Base-by-base conservation (phyloP, 371 early-diverging fungal genomes). In the Rhizopus microsporus region DNA sequence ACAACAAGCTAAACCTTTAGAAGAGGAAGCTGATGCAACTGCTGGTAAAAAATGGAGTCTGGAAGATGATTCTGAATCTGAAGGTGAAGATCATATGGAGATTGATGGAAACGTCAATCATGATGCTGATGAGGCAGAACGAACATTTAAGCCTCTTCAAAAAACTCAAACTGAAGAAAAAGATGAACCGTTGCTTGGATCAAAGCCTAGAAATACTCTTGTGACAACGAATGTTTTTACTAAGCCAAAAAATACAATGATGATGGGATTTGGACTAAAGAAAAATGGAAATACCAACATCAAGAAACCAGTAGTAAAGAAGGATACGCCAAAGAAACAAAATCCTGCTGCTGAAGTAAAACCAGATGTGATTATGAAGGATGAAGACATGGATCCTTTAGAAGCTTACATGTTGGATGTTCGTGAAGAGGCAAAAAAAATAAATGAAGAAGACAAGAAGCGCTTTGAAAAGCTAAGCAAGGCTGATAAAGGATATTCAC, bases 381-480 rank as follows among this genome's bases (percentile, higher is more conserved):
- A 59, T 13, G 74, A 68, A 4, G 78, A 71, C 3, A 76, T 81
- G 7, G 95, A 94, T 61, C 84, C 91, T 1, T 63, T 94, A 38
- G 95, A 94, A 52, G 90, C 88, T 13, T 94, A 85, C 63, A 94
- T 94, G 95, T 74, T 75, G 44, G 90, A 91, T 72, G 93, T 94
- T 3, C 81, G 80, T 31, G 77, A 83, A 7, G 90, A 93, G 54
- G 90, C 91, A 5, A 74, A 81, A 34, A 81, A 88, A 56, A 71
- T 93, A 37, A 82, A 83, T 30, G 80, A 90, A 65, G 81, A 87
- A 61, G 90, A 89, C 54, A 74, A 61, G 65, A 74, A 68, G 17
- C 74, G 60, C 39, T 59, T 59, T 66, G 61, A 48, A 51, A 67
- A 64, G 38, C 40, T 62, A 50, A 56, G 60, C 48, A 60, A 57